These are phyloP conservation scores for Halophytophthora batemanensis DNA, from an alignment of 352 stramenopile genomes.

Conservation along the genomic window DNA sequence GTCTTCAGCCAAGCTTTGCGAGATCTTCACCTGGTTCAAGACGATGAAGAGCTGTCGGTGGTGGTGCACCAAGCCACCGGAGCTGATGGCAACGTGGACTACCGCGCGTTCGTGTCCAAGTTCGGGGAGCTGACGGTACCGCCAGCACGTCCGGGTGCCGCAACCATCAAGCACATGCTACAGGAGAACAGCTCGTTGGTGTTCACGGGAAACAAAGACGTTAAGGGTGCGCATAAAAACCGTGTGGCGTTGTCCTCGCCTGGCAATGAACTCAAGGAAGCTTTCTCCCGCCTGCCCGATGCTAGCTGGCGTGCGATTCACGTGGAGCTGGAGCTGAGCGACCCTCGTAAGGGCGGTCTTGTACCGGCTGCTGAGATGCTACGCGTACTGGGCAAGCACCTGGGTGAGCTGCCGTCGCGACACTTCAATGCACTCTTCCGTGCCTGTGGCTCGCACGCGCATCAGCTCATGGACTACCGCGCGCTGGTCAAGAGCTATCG, in stretches of 20 bases:
- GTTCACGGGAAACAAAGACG: constrained; percentile 41
- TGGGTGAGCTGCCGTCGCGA: constrained; percentile 49
- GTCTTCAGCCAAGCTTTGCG: constrained; percentile 53
- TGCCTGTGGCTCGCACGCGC: constrained; percentile 55
- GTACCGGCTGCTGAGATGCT: constrained; percentile 61
- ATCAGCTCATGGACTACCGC: constrained; percentile 72
- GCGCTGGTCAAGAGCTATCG: constrained; percentile 70
- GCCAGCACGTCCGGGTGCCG: constrained; percentile 3
- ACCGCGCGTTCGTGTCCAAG: constrained; percentile 54
- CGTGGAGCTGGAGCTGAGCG: constrained; percentile 59
- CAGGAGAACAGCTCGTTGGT: constrained; percentile 68
- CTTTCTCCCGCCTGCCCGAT: constrained; percentile 56
- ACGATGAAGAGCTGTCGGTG: constrained; percentile 30
- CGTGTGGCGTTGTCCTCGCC: constrained; percentile 52
- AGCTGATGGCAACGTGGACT: constrained; percentile 46
- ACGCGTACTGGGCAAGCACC: constrained; percentile 58
- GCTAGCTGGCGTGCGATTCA: constrained; percentile 61
- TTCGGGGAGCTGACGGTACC: constrained; percentile 42
- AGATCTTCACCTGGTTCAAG: constrained; percentile 45
- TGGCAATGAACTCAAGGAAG: constrained; percentile 70
- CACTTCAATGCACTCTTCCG: constrained; percentile 63
- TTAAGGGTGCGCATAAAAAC: constrained; percentile 60
- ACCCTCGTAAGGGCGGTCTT: constrained; percentile 54
- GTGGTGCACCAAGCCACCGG: constrained; percentile 6
- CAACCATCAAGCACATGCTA: constrained; percentile 26